Percentiles rank a stretch among this genome's conserved stretches.
phyloP scores from a whole-genome alignment of 768 basidiomycete genomes.

The Suillus decipiens region DNA sequence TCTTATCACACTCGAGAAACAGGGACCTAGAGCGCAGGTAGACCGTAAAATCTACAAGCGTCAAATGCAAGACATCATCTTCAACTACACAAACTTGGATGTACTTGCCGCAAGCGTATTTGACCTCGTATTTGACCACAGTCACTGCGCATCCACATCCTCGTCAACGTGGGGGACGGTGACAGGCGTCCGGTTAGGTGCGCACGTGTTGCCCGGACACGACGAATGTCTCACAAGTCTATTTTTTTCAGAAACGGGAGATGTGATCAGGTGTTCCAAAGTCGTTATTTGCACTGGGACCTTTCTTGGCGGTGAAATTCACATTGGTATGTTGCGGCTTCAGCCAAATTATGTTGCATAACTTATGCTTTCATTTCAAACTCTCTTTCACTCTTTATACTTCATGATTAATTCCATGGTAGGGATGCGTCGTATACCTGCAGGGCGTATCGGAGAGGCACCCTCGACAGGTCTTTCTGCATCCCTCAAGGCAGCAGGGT shows the following conservation, averaged over 20 bases:
- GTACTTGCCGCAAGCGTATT: slow-evolving; percentile 75
- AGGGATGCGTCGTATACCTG: slow-evolving; percentile 76
- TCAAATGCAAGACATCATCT: slow-evolving; percentile 74
- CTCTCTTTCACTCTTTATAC: background rate
- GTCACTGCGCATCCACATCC: slow-evolving; percentile 22
- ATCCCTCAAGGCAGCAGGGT: slow-evolving; percentile 73
- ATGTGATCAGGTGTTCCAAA: slow-evolving; percentile 72
- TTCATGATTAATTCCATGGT: background rate
- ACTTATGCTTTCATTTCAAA: background rate
- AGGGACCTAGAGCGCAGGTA: slow-evolving; percentile 91
- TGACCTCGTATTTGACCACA: slow-evolving; percentile 68
- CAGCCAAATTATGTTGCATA: slow-evolving; percentile 1
- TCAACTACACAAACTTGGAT: slow-evolving; percentile 67
- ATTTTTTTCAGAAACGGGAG: slow-evolving; percentile 59
- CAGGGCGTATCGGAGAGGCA: slow-evolving; percentile 73
- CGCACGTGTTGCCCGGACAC: slow-evolving; percentile 8
- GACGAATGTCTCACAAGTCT: slow-evolving; percentile 3
- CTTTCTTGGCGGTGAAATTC: slow-evolving; percentile 89
- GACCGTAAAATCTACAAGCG: slow-evolving; percentile 82
- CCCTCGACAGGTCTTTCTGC: slow-evolving; percentile 75
- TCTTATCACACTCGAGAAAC: background rate
- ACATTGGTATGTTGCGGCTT: slow-evolving; percentile 58
- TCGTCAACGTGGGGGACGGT: slow-evolving; percentile 52
- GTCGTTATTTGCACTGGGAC: slow-evolving; percentile 92
- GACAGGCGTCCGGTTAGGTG: slow-evolving; percentile 70